These are phyloP conservation scores for Tuber indicum DNA, from an alignment of 495 filamentous ascomycete genomes.

Conservation along the genomic window DNA sequence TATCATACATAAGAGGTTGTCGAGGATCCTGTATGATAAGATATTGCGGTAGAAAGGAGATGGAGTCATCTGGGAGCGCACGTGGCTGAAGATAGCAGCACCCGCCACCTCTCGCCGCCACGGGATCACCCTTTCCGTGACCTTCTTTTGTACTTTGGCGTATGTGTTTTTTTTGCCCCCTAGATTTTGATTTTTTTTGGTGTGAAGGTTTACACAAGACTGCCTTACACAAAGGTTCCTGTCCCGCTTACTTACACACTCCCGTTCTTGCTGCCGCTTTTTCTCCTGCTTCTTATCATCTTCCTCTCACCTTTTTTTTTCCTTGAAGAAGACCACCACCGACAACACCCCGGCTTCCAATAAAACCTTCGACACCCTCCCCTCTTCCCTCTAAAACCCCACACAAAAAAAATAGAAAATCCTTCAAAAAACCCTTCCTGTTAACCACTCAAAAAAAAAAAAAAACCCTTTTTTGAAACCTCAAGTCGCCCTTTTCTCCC, in stretches of 20 bases:
- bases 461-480: conserved; percentile 29
- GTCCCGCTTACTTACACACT: conserved; percentile 2
- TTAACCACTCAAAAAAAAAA: conserved; percentile 36
- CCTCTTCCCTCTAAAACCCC: conserved; percentile 19
- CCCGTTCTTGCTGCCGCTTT: conserved; percentile 15
- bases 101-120: background rate
- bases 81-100: background rate
- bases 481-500: conserved; percentile 21
- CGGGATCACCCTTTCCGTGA: background rate
- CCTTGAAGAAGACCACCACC: conserved; percentile 21
- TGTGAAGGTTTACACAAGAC: conserved; percentile 1
- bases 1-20: background rate
- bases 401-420: conserved; percentile 51
- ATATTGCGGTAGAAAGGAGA: background rate
- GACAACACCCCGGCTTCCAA: conserved; percentile 35
- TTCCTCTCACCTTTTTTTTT: conserved; percentile 9
- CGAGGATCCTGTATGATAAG: background rate
- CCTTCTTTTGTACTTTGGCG: background rate
- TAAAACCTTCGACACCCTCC: conserved; percentile 25
- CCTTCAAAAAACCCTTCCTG: conserved; percentile 47
- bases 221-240: conserved; percentile 4
- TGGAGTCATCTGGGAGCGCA: background rate
- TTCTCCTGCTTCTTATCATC: conserved; percentile 9
- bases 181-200: background rate
- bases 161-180: background rate